phyloP scores from a whole-genome alignment of 1,284 basidiomycete species.

The Sporisorium graminicola region DNA sequence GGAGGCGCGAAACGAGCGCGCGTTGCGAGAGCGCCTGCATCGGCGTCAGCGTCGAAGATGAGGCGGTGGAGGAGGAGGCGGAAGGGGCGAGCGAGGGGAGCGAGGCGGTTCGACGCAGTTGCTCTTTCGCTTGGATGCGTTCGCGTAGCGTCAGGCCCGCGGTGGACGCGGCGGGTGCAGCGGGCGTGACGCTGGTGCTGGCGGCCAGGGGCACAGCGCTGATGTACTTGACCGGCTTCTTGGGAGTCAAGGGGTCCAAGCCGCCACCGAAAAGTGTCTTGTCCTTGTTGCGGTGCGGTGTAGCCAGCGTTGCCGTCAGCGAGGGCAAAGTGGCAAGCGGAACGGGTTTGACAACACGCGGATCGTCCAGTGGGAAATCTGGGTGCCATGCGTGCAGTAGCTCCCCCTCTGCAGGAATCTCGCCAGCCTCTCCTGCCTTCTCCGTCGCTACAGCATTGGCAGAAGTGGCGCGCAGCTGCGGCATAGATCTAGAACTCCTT shows the following conservation, averaged over 20 bases:
- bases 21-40: slow-evolving; percentile 45
- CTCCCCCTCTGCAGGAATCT: slow-evolving; percentile 23
- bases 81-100: slow-evolving; percentile 16
- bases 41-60: slow-evolving; percentile 13
- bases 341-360: slow-evolving; percentile 26
- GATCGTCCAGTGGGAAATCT: slow-evolving; percentile 40
- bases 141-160: slow-evolving; percentile 39
- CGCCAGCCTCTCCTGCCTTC: not conserved
- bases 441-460: too few relatives aligned
- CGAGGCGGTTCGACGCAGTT: slow-evolving; percentile 36
- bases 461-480: not conserved
- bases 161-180: not conserved
- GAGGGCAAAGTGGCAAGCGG: slow-evolving; percentile 37
- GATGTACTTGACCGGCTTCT: slow-evolving; percentile 22
- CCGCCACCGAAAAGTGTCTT: slow-evolving; percentile 4
- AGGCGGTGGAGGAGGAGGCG: slow-evolving; percentile 5
- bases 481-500: slow-evolving; percentile 22
- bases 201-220: not conserved
- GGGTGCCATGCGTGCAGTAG: slow-evolving; percentile 37
- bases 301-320: slow-evolving; percentile 20
- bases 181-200: too few relatives aligned
- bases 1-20: slow-evolving; percentile 44
- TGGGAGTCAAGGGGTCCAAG: slow-evolving; percentile 9
- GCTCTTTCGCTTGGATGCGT: slow-evolving; percentile 56
- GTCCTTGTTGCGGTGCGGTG: slow-evolving; percentile 32